Percentiles rank a stretch among this genome's conserved stretches.
These are phyloP conservation scores for Mycena galopus DNA, from an alignment of 768 basidiomycete genomes.

Conservation along the genomic window DNA sequence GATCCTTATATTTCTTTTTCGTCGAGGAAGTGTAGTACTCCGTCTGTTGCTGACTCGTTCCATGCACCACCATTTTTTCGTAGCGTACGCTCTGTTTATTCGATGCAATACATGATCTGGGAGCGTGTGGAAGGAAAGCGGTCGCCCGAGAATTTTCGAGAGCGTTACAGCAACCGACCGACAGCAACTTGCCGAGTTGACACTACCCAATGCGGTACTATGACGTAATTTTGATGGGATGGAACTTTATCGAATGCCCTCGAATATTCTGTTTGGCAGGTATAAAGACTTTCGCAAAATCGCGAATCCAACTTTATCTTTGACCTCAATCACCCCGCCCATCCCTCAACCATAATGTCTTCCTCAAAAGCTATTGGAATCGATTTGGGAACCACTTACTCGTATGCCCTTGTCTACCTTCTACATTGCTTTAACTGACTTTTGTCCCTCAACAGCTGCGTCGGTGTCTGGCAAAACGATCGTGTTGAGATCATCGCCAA, in stretches of 20 bases:
- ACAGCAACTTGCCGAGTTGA: background rate
- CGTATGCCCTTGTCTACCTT: slow-evolving; percentile 59
- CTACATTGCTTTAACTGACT: slow-evolving; percentile 6
- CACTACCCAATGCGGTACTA: background rate
- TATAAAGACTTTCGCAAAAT: slow-evolving; percentile 41
- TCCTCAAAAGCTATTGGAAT: slow-evolving; percentile 89
- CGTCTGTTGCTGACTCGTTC: slow-evolving; percentile 25
- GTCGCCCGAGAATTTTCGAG: background rate
- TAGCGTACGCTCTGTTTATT: slow-evolving; percentile 24
- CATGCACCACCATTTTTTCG: slow-evolving; percentile 27
- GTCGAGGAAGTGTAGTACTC: slow-evolving; percentile 22
- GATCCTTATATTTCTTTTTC: slow-evolving; percentile 17
- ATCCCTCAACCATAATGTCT: slow-evolving; percentile 55
- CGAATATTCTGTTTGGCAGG: slow-evolving; percentile 33
- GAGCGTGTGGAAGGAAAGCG: background rate
- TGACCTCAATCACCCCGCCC: slow-evolving; percentile 30
- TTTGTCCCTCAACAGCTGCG: slow-evolving; percentile 61
- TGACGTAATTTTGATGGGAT: background rate
- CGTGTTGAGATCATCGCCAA: slow-evolving; percentile 99
- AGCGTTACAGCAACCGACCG: too few relatives aligned
- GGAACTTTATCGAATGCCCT: background rate
- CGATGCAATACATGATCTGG: slow-evolving; percentile 26
- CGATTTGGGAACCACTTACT: slow-evolving; percentile 94
- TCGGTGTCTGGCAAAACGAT: slow-evolving; percentile 99
- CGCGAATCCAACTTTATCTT: slow-evolving; percentile 16